Base-by-base conservation (phyloP, 768 basidiomycete genomes). In the Dioszegia crocea region DNA sequence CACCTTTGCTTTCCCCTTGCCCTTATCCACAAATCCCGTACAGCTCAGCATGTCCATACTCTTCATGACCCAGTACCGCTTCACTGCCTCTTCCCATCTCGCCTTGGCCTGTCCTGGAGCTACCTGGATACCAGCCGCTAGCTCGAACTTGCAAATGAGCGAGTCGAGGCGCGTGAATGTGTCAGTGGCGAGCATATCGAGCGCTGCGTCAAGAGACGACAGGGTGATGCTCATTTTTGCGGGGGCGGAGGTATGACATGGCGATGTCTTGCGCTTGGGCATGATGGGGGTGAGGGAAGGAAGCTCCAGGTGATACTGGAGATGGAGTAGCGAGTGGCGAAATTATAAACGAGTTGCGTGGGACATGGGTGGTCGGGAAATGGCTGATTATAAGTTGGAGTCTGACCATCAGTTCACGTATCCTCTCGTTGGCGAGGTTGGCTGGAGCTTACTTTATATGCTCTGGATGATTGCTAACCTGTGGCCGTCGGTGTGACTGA, bases 41-140 rank as follows among this genome's bases (percentile, higher is more conserved):
- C 71, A 73, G 36, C 59, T 57, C 14, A 73, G 49, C 33, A 62
- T 66, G 26, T 67, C 67, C 63, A 73, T 63, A 29, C 65, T 59
- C 57, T 64, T 66, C 64, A 70, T 70, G 17, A 70, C 63, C 63
- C 64, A 65, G 46, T 70, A 73, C 39, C 71, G 30, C 53, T 67
- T 70, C 16, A 68, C 65, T 17, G 68, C 71, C 40, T 73, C 71
- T 26, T 73, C 68, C 68, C 67, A 73, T 45, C 71, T 36, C 16
- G 38, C 43, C 41, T 61, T 57, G 10, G 64, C 60, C 29, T 68
- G 63, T 3, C 66, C 66, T 30, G 64, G 60, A 4, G 64, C 55
- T n/a, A 73, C 51, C 31, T 66, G 61, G 16, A 67, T 54, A 4
- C 63, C 67, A 8, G 67, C 67, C 4, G 64, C 61, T 24, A 46